phyloP scores from a whole-genome alignment of 176 grass and related monocot species.

The Oryza rufipogon region DNA sequence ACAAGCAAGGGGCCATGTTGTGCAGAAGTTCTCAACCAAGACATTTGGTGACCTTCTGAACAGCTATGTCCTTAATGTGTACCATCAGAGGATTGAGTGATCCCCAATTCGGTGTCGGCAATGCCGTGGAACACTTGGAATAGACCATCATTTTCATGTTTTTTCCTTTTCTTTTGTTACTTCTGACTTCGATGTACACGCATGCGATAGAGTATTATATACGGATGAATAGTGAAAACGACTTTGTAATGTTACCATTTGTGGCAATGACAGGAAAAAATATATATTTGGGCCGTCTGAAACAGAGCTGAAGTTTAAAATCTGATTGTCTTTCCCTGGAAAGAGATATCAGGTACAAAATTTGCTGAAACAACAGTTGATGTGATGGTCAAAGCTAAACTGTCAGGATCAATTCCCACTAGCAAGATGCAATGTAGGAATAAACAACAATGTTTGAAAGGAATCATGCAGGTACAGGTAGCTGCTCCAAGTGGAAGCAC shows the following conservation, averaged over 20 bases:
- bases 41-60: slow-evolving; percentile 82
- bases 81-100: slow-evolving; percentile 76
- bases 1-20: slow-evolving; percentile 71
- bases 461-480: slow-evolving; percentile 34
- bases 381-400: slow-evolving; percentile 35
- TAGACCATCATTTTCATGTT: neutral
- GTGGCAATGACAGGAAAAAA: neutral
- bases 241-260: neutral
- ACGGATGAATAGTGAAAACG: neutral
- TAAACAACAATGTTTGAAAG: slow-evolving; percentile 32
- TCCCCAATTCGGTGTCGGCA: neutral
- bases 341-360: neutral
- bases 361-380: neutral
- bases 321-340: neutral
- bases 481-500: neutral
- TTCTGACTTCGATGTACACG: slow-evolving; percentile 42
- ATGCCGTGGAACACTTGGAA: slow-evolving; percentile 13
- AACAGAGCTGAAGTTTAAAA: neutral
- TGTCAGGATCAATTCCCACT: slow-evolving; percentile 26
- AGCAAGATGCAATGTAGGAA: slow-evolving; percentile 22
- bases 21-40: slow-evolving; percentile 69
- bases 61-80: slow-evolving; percentile 62
- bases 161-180: neutral
- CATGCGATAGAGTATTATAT: neutral
- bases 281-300: neutral